phyloP scores from a whole-genome alignment of 2,329 filamentous ascomycete species.

The Pochonia chlamydosporia region DNA sequence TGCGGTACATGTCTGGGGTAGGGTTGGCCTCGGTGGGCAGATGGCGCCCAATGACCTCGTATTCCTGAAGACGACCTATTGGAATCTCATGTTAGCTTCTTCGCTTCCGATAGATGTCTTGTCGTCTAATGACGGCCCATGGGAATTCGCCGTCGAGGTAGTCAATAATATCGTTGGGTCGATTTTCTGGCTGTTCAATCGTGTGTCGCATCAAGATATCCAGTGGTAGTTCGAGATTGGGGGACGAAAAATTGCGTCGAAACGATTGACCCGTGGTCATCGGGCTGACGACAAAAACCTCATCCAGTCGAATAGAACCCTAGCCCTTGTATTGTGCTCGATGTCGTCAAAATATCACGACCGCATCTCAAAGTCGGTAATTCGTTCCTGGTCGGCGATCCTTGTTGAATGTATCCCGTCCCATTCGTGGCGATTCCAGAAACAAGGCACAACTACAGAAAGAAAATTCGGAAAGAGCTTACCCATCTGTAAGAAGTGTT shows the following conservation, averaged over 20 bases:
- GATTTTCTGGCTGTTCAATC: too few species aligned
- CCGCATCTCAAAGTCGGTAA: neutral
- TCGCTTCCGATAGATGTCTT: neutral
- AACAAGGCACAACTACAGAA: slow-evolving; percentile 5
- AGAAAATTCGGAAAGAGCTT: slow-evolving; percentile 34
- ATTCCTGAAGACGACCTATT: slow-evolving; percentile 98
- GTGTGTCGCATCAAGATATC: too few species aligned
- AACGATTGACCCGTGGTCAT: too few species aligned
- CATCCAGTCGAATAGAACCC: too few species aligned
- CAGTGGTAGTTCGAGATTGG: too few species aligned
- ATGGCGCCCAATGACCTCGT: slow-evolving; percentile 99
- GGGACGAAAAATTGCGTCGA: too few species aligned
- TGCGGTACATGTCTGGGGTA: slow-evolving; percentile 97
- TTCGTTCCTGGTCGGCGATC: neutral
- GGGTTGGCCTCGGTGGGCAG: slow-evolving; percentile 96
- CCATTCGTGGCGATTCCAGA: neutral
- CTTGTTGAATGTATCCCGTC: neutral
- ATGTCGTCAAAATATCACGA: neutral
- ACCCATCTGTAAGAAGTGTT: slow-evolving; percentile 51
- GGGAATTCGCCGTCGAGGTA: neutral
- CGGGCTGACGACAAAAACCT: too few species aligned
- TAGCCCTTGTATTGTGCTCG: too few species aligned
- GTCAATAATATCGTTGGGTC: too few species aligned
- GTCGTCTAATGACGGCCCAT: neutral
- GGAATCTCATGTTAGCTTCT: slow-evolving; percentile 1